phyloP scores from a whole-genome alignment of 1,139 yeast species.

The Yarrowia galli region DNA sequence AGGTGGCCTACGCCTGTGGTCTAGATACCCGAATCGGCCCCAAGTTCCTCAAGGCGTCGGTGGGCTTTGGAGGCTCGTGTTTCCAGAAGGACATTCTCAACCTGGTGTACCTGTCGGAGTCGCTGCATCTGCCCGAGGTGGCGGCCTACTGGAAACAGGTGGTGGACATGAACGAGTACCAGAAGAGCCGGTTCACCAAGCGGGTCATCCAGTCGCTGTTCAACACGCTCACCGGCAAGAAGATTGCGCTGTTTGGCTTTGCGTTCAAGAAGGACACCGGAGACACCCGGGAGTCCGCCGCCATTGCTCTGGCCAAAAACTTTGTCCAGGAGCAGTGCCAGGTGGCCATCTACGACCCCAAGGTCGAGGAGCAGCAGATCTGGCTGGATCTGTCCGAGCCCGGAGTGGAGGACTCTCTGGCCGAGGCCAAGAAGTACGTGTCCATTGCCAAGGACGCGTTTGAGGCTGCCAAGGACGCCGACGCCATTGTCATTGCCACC shows the following conservation, averaged over 20 bases:
- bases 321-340: slow-evolving; percentile 46
- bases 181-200: slow-evolving; percentile 46
- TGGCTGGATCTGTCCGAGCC: slow-evolving; percentile 46
- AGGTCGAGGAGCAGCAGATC: slow-evolving; percentile 47
- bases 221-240: slow-evolving; percentile 47
- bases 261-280: slow-evolving; percentile 49
- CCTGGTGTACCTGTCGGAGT: slow-evolving; percentile 47
- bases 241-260: slow-evolving; percentile 47
- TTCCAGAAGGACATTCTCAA: slow-evolving; percentile 46
- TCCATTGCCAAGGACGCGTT: slow-evolving; percentile 38
- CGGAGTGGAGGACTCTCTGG: slow-evolving; percentile 40
- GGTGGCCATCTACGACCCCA: slow-evolving; percentile 47
- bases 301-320: slow-evolving; percentile 46
- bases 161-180: slow-evolving; percentile 48
- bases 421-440: slow-evolving; percentile 42
- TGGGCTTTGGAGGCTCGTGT: slow-evolving; percentile 46
- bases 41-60: slow-evolving; percentile 46
- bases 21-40: slow-evolving; percentile 46
- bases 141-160: slow-evolving; percentile 49
- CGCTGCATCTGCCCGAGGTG: slow-evolving; percentile 48
- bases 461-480: slow-evolving; percentile 47
- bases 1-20: slow-evolving; percentile 48
- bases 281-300: slow-evolving; percentile 48
- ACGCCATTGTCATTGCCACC: slow-evolving; percentile 47
- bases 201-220: slow-evolving; percentile 45